Evolutionary conservation across 208 protist genomes (phyloP), one percentile per base, ranked within the genome.

Genomic region (Paratrypanosoma confusum): DNA sequence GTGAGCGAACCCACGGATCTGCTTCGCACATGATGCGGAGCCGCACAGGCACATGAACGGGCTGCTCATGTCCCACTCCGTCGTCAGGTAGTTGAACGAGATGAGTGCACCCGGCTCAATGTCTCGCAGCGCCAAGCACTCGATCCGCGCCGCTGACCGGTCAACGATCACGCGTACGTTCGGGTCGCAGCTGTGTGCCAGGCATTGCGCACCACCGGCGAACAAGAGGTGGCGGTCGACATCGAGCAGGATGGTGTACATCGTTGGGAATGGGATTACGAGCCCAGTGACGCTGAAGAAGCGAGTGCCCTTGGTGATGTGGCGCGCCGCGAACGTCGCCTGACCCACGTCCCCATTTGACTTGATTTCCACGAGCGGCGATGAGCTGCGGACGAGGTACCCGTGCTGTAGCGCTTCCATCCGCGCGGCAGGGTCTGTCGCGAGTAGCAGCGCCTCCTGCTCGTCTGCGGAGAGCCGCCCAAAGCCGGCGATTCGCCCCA

Each of bases 61-160:
- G 7, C 37, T 69, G 57, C 71, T 72, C 83, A 92, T 86, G 61
- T 92, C 77, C 74, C 73, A 92, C 65, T 92, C 83, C 24, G 83
- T 92, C 8, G 73, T 77, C 17, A 92, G 61, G 65, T 89, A 92
- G 61, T 92, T 92, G 54, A 89, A 92, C 6, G 77, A 69, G 45
- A 92, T 74, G 45, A 85, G 11, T 51, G 89, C 83, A 6, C 73
- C 79, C 5, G 58, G 47, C 11, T 37, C 38, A 37, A 92, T 89
- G 40, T 76, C 62, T 14, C 79, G 79, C 20, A 89, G 57, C 21
- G 83, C 79, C 31, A 86, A 39, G 45, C 79, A 86, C 46, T 79
- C 66, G 3, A 91, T 37, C 27, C 52, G 50, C 44, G 62, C 54
- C 23, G 49, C 59, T 33, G 57, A 54, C 21, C 50, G 49, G 31